Evolutionary conservation across 1,284 basidiomycete genomes (phyloP), one percentile per base, ranked within the genome.

Genomic region (Meripilus lineatus): DNA sequence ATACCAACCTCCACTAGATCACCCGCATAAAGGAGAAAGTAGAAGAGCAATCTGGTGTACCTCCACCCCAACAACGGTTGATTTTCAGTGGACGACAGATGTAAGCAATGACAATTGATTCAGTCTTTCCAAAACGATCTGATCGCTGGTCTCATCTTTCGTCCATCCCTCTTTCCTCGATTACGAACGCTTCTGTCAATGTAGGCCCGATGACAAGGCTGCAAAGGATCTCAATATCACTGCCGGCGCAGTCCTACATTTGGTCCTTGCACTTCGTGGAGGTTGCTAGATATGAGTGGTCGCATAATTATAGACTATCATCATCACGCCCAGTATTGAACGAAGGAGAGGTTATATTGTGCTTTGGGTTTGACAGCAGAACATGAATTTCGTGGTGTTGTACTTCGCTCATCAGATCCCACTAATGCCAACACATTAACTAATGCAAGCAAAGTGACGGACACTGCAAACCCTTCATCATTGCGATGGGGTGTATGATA

Each of bases 11-110:
- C 39, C 33, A 24, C 22, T 55, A 96, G 94, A 93, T 97, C 62
- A 76, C 81, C 38, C 84, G 92, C 55, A 95, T 99, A 70, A 99
- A 99, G 72, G 94, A 97, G 75, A 89, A 92, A 65, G 93, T 99
- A 24, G 96, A 99, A 66, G 95, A 98, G 71, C 96, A 99, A 69
- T 95, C 94, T 32, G 96, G 95, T 58, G 96, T 99, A 39, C 96
- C 96, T 14, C 95, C 96, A 49, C 89, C 79, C 32, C 96, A 99
- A 67, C 96, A 99, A 65, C 82, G 96, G 48, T 69, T 99, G 57
- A 99, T 99, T 64, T 98, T 89, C 64, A 71, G 81, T 58, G 96
- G 96, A 36, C 84, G 95, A 64, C 95, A 97, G 61, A 89, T 99
- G 96, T 97, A 58, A 64, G 92, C 77, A 24, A 41, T 38, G 38